phyloP scores from a whole-genome alignment of 345 rosid species.

The Populus pruinosa region DNA sequence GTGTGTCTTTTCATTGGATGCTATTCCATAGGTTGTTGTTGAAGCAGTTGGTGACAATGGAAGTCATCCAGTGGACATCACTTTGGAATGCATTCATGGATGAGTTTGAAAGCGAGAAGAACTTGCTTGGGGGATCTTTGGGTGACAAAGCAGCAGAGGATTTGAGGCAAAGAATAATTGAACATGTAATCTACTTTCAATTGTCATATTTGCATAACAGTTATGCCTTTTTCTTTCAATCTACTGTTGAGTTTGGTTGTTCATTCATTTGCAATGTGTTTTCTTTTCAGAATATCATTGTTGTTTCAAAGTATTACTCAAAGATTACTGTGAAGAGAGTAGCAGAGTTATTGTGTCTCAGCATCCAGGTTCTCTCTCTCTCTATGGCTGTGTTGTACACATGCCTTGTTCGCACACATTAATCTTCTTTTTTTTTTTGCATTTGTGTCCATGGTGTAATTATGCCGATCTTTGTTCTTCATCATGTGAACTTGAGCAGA shows the following conservation, averaged over 20 bases:
- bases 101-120: constrained; percentile 83
- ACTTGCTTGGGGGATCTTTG: constrained; percentile 83
- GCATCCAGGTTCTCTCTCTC: constrained; percentile 50
- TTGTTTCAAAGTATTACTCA: constrained; percentile 90
- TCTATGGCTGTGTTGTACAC: not conserved
- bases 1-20: not conserved
- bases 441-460: not conserved
- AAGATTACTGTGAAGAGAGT: constrained; percentile 85
- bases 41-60: constrained; percentile 93
- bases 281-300: constrained; percentile 84
- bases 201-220: not conserved
- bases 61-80: constrained; percentile 94
- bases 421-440: not conserved
- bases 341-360: constrained; percentile 83
- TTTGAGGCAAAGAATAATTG: constrained; percentile 83
- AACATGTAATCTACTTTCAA: constrained; percentile 56
- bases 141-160: constrained; percentile 94
- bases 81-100: constrained; percentile 80
- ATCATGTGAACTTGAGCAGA: not conserved
- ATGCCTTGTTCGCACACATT: not conserved
- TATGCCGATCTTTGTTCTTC: not conserved
- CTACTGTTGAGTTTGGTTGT: not conserved
- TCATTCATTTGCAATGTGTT: constrained; percentile 1
- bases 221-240: not conserved
- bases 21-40: constrained; percentile 54